Percentiles rank a stretch among this genome's conserved stretches.
phyloP scores from a whole-genome alignment of 2,329 filamentous ascomycete genomes.

The Fusarium caatingaense region DNA sequence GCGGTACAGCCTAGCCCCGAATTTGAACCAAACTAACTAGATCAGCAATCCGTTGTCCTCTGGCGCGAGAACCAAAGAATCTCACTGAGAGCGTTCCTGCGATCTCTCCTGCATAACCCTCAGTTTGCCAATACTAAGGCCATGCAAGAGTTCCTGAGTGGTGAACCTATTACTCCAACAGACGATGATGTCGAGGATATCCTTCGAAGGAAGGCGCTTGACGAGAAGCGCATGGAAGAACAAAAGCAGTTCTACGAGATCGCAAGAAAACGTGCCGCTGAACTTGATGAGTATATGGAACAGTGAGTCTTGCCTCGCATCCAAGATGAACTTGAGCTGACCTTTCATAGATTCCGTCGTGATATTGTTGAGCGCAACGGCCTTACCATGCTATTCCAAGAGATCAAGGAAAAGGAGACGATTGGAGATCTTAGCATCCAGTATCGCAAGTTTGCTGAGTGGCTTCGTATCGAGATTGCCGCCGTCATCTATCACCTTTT shows the following conservation, averaged over 20 bases:
- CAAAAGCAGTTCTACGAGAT: constrained; percentile 97
- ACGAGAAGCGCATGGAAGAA: constrained; percentile 89
- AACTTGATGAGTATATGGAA: constrained; percentile 98
- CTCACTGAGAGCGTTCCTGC: constrained; percentile 89
- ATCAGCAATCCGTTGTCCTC: constrained; percentile 65
- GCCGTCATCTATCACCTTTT: constrained; percentile 98
- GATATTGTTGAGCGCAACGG: constrained; percentile 80
- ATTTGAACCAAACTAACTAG: constrained; percentile 44
- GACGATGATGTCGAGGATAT: constrained; percentile 90
- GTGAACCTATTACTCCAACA: constrained; percentile 76
- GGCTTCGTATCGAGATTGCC: constrained; percentile 96
- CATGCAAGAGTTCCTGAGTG: constrained; percentile 84
- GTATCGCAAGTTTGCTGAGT: constrained; percentile 98
- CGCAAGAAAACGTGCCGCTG: constrained; percentile 86
- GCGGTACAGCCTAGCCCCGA: background rate
- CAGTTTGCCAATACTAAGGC: constrained; percentile 85
- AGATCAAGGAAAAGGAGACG: constrained; percentile 89
- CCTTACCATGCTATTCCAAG: constrained; percentile 89
- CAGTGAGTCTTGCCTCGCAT: constrained; percentile 63
- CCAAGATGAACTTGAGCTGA: constrained; percentile 31
- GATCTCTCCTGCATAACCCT: constrained; percentile 84
- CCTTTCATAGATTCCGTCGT: constrained; percentile 65
- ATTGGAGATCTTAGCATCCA: constrained; percentile 92
- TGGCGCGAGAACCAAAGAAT: constrained; percentile 92
- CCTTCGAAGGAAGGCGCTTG: constrained; percentile 79